A percentile compares a stretch with the other conserved stretches of the same genome.
Evolutionary conservation across 202 grass and related monocot species (phyloP).

Genomic region (Musa balbisiana): DNA sequence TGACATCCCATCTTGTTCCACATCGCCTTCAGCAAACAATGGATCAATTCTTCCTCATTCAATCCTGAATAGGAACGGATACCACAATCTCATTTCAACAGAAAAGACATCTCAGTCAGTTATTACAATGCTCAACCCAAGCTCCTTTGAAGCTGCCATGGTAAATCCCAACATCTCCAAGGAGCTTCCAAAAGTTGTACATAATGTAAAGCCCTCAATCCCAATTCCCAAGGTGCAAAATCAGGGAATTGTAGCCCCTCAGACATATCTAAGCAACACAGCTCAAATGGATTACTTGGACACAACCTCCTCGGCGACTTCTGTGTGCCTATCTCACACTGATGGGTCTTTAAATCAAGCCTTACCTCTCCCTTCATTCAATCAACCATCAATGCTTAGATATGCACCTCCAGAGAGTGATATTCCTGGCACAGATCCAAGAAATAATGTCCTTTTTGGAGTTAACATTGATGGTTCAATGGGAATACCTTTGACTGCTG

Average conservation of each 20-base stretch:
- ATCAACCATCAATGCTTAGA: conserved; percentile 58
- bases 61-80: conserved; percentile 34
- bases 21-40: conserved; percentile 67
- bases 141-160: conserved; percentile 40
- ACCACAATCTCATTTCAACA: conserved; percentile 33
- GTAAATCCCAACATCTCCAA: conserved; percentile 33
- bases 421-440: conserved; percentile 64
- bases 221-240: conserved; percentile 47
- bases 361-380: conserved; percentile 52
- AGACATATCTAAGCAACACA: conserved; percentile 56
- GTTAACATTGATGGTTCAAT: conserved; percentile 61
- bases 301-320: conserved; percentile 80
- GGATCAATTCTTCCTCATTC: conserved; percentile 37
- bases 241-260: conserved; percentile 32
- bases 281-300: conserved; percentile 66
- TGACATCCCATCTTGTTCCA: conserved; percentile 80
- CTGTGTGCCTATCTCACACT: conserved; percentile 66
- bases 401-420: conserved; percentile 44
- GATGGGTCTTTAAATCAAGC: conserved; percentile 71
- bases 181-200: conserved; percentile 40
- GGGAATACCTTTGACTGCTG: conserved; percentile 59
- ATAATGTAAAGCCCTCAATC: conserved; percentile 48
- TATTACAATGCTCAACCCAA: conserved; percentile 37
- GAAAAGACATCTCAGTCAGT: conserved; percentile 46
- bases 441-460: conserved; percentile 69